Conservation (phyloP, 192 early-diverging fungal species). For the Funneliformis mosseae region DNA sequence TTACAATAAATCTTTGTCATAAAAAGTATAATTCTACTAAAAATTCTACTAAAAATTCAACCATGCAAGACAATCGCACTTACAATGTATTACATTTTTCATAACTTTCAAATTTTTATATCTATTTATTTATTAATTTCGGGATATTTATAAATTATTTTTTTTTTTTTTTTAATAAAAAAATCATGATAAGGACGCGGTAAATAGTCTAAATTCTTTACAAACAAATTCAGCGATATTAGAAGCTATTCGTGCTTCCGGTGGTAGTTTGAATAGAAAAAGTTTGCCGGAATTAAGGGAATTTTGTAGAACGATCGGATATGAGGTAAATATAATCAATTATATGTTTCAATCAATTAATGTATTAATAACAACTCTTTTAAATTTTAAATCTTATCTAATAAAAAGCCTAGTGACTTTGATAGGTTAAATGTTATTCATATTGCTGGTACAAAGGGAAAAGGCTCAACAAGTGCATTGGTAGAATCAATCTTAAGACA, state of each 20-base stretch:
- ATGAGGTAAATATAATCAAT: constrained; percentile 55
- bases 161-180: too few relatives aligned
- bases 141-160: too few relatives aligned
- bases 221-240: constrained; percentile 87
- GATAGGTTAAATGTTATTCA: constrained; percentile 80
- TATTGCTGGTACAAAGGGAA: constrained; percentile 85
- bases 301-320: constrained; percentile 71
- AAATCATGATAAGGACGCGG: constrained; percentile 59
- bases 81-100: too few relatives aligned
- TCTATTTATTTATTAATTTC: too few relatives aligned
- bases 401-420: constrained; percentile 56
- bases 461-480: constrained; percentile 84
- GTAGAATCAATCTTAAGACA: constrained; percentile 74
- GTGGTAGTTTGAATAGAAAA: constrained; percentile 56
- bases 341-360: background rate
- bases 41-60: too few relatives aligned
- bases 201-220: constrained; percentile 76
- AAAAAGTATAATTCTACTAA: too few relatives aligned
- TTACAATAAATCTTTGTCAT: too few relatives aligned
- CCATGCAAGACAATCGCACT: too few relatives aligned
- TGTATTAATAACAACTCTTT: constrained; percentile 39
- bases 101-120: too few relatives aligned
- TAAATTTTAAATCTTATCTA: constrained; percentile 37
- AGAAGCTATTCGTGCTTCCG: constrained; percentile 69
- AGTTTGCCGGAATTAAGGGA: constrained; percentile 68